phyloP scores from a whole-genome alignment of 1,284 basidiomycete genomes.

The Papiliotrema flavescens region DNA sequence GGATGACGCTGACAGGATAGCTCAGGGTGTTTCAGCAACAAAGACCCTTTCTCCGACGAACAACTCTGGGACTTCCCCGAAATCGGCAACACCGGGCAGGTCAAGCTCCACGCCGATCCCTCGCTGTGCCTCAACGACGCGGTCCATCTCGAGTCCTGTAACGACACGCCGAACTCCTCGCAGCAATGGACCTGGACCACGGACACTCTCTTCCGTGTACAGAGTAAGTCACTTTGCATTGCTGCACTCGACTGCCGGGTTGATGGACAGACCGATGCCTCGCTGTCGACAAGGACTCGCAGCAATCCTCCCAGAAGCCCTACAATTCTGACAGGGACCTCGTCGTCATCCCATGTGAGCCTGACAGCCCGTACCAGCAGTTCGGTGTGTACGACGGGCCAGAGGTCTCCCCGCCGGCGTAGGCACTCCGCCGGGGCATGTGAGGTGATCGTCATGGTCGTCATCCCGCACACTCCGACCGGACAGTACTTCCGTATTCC shows the following conservation, averaged over 20 bases:
- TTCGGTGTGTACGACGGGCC: no score
- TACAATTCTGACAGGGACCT: constrained; percentile 8
- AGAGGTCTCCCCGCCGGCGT: no score
- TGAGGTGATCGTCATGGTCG: no score
- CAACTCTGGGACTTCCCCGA: constrained; percentile 6
- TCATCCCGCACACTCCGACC: no score
- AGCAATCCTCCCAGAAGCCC: background rate
- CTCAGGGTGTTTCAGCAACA: constrained; percentile 2
- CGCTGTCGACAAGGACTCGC: constrained; percentile 8
- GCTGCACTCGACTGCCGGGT: no score
- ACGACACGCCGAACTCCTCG: no score
- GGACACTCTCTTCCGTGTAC: background rate
- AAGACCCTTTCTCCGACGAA: background rate
- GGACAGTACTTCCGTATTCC: no score
- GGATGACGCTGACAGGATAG: background rate
- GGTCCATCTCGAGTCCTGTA: no score
- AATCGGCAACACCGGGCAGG: background rate
- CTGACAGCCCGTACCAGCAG: background rate
- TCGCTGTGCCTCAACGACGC: constrained; percentile 24
- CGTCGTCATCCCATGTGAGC: constrained; percentile 6
- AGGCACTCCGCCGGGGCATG: no score
- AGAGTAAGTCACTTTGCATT: background rate
- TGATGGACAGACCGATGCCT: constrained; percentile 5
- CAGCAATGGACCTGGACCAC: background rate
- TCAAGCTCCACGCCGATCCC: background rate